Evolutionary conservation across 805 yeast genomes (phyloP), one percentile per base, ranked within the genome.

Genomic region (Grigorovia transvaalensis): DNA sequence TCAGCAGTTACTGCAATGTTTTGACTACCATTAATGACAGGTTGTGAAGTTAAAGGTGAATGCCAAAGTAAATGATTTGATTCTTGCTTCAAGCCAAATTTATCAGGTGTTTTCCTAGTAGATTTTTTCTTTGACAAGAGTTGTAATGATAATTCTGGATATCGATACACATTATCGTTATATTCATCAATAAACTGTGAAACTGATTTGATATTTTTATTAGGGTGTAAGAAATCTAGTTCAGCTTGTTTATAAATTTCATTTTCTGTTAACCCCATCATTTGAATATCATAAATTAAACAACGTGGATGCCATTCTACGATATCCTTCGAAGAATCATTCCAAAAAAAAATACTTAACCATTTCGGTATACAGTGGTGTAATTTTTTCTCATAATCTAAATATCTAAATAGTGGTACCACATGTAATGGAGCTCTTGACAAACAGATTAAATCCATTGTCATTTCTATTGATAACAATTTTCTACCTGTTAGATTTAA

Each of bases 221-320:
- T 53, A 0, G 59, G 59, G 12, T 72, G 74, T 49, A 89, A 68
- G 49, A 83, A 76, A 17, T 81, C 82, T 11, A 90, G 77, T 9
- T 81, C 78, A 8, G 85, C 78, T 29, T 63, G 62, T 12, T 84
- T 80, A 56, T 82, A 80, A 52, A 82, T 72, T 61, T 93, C 96
- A 59, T 87, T 88, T 60, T 91, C 98, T 84, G 91, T 88, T 8
- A 93, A 78, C 0, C 98, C 98, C 95, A 91, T 91, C 97, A 93
- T 93, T 65, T 93, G 98, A 18, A 93, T 69, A 61, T 91, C 98
- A 66, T 93, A 91, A 49, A 93, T 90, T 60, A 88, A 88, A 67
- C 97, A 89, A 40, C 93, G 74, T 0, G 99, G 97, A n/a, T 84
- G 77, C 97, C 98, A 91, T 57, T 80, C 85, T 23, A 56, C 58